phyloP scores from a whole-genome alignment of 768 basidiomycete genomes.

The Boletus subparvulus region DNA sequence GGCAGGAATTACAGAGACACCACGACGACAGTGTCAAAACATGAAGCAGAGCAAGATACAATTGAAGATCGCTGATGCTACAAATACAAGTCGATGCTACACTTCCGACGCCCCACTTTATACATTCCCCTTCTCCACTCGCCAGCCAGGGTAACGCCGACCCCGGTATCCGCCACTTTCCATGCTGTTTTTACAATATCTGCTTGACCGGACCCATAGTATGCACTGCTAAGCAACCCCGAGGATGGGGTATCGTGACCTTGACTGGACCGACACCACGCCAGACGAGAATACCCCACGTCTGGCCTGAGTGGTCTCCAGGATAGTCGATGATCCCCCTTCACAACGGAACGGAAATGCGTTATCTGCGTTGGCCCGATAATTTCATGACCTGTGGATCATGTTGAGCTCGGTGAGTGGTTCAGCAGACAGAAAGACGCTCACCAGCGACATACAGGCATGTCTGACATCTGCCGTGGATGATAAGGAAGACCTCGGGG shows the following conservation, averaged over 20 bases:
- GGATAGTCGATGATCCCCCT: constrained; percentile 52
- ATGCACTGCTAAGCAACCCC: background rate
- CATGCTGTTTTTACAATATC: background rate
- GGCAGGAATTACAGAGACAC: background rate
- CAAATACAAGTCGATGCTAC: background rate
- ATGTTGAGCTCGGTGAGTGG: background rate
- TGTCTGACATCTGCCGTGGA: constrained; percentile 6
- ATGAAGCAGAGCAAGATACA: background rate
- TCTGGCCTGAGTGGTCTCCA: constrained; percentile 27
- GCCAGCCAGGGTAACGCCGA: background rate
- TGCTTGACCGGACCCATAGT: background rate
- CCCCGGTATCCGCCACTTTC: background rate
- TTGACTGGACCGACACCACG: background rate
- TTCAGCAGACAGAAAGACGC: background rate
- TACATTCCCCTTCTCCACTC: background rate
- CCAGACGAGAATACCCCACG: background rate
- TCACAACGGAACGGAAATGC: constrained; percentile 66
- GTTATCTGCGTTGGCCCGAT: constrained; percentile 81
- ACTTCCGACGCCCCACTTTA: background rate
- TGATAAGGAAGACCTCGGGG: constrained; percentile 8
- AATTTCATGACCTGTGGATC: constrained; percentile 70
- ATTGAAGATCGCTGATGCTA: background rate
- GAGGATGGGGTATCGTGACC: background rate
- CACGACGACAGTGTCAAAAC: background rate
- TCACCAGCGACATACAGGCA: constrained; percentile 36